Evolutionary conservation across 1,284 basidiomycete species (phyloP).

Genomic region (Malassezia caprae): DNA sequence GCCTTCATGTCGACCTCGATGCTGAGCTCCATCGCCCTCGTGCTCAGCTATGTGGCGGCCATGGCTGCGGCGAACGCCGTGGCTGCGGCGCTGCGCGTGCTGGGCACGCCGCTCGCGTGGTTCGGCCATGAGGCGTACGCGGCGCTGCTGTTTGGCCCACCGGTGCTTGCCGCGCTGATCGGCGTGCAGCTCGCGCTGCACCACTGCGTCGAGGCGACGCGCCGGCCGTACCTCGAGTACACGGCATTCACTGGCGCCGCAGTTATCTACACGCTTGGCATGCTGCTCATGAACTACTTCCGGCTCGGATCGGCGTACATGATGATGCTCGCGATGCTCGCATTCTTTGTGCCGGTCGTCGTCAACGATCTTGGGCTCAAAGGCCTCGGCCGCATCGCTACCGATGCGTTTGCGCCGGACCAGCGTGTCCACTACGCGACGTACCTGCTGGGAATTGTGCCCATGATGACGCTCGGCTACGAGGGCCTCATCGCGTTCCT

Average conservation of each 20-base stretch:
- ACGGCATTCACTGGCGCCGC: slow-evolving; percentile 26
- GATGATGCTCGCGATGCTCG: slow-evolving; percentile 56
- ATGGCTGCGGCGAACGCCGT: slow-evolving; percentile 61
- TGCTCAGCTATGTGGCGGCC: slow-evolving; percentile 47
- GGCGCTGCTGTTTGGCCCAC: slow-evolving; percentile 66
- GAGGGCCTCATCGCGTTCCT: slow-evolving; percentile 63
- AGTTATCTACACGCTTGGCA: slow-evolving; percentile 28
- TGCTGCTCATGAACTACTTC: slow-evolving; percentile 53
- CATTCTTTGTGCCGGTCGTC: slow-evolving; percentile 2
- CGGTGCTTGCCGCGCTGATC: slow-evolving; percentile 56
- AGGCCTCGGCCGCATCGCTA: slow-evolving; percentile 29
- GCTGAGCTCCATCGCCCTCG: slow-evolving; percentile 24
- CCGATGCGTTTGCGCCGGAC: slow-evolving; percentile 25
- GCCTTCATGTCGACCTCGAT: slow-evolving; percentile 27
- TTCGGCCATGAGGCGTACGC: slow-evolving; percentile 60
- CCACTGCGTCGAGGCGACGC: slow-evolving; percentile 51
- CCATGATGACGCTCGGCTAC: slow-evolving; percentile 61
- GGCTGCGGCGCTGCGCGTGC: slow-evolving; percentile 61
- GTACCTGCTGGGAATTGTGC: slow-evolving; percentile 37
- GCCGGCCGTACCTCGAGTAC: slow-evolving; percentile 41
- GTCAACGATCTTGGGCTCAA: slow-evolving; percentile 40
- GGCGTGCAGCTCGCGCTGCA: slow-evolving; percentile 59
- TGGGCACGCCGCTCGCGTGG: slow-evolving; percentile 54
- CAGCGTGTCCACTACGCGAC: slow-evolving; percentile 30
- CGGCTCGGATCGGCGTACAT: slow-evolving; percentile 63